Base-by-base conservation (phyloP, 2,329 filamentous ascomycete genomes). In the Colletotrichum lini region DNA sequence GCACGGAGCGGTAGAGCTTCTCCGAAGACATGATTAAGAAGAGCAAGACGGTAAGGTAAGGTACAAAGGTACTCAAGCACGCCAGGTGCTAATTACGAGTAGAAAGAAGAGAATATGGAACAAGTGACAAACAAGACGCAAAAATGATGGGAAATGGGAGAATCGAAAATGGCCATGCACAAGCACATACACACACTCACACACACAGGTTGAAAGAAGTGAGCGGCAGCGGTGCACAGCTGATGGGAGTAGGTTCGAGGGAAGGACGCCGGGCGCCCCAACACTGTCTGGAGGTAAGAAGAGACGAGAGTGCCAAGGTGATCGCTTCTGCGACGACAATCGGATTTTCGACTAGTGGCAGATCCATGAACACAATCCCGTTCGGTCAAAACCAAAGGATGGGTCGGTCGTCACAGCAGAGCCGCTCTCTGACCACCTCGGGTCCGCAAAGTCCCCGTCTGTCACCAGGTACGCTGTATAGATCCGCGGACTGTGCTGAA, bases 301-400 rank as follows among this genome's bases (percentile, higher is more conserved):
- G 66, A 70, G 69, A 70, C 66, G 65, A 72, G 40, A 72, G 40
- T 65, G 69, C 65, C 66, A 68, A 72, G 69, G 23, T 21, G 53
- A 72, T 72, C 59, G 58, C 68, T 62, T 54, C 45, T 40, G 47
- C 66, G 35, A 50, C 40, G 69, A 59, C 60, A 72, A 72, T 72
- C 69, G 8, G 65, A 65, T 65, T 70, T 21, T 54, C 59, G 40
- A 70, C 35, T 47, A 52, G 52, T 62, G 44, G 68, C 21, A 18
- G 44, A 59, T 65, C 45, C 35, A 15, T 40, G 30, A 52, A 21
- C 21, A 30, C 16, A 30, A 53, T 35, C 16, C 16, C 26, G 26
- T 18, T 30, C 57, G 15, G 42, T 49, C 42, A 30, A 30, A 30
- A 53, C 50, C 50, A n/a, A 53, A n/a, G 12, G 16, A 35, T 12